Evolutionary conservation across 2,329 filamentous ascomycete genomes (phyloP), one percentile per base, ranked within the genome.

Genomic region (Pestalotiopsis fici): DNA sequence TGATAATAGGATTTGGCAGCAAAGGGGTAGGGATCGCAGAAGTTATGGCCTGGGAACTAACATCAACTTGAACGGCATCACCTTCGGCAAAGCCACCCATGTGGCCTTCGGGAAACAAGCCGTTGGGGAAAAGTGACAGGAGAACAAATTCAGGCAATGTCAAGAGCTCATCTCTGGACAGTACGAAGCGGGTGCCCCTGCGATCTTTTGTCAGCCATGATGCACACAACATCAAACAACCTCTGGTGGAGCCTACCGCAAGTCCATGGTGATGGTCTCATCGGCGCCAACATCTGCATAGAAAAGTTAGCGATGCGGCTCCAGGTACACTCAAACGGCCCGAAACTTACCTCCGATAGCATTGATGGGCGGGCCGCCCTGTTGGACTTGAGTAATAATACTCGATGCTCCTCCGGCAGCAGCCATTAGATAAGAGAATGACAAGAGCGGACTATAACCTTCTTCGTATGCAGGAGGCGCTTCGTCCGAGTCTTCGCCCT

Each of bases 341-440:
- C 27, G 64, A 55, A 31, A 25, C 86, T 77, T 83, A 94, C 93
- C 93, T 88, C 93, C 94, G 69, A 98, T 86, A 66, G 93, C 92
- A 81, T 96, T 97, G 74, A 98, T 90, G 47, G 95, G 93, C 75
- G 94, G 93, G 63, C 92, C 95, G 72, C 92, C 92, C 82, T 99
- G 96, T 79, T 97, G 95, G 75, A 99, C 96, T 85, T 99, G 96
- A 82, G 96, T 99, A 83, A 99, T 97, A 79, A 99, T 97, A 88
- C 96, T 98, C 85, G 95, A 92, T 75, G 95, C 93, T 84, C 95
- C 95, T 86, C 95, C 95, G 83, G 95, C 95, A 80, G 94, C 93
- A 83, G 96, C 95, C 96, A 99, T 99, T 79, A 97, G 89, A 88
- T 97, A 99, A 75, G 92, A 91, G 78, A 99, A 99, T 67, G 94